Percentiles rank a stretch among this genome's conserved stretches.
phyloP scores from a whole-genome alignment of 306 rosid species.

The Sicyos edulis region DNA sequence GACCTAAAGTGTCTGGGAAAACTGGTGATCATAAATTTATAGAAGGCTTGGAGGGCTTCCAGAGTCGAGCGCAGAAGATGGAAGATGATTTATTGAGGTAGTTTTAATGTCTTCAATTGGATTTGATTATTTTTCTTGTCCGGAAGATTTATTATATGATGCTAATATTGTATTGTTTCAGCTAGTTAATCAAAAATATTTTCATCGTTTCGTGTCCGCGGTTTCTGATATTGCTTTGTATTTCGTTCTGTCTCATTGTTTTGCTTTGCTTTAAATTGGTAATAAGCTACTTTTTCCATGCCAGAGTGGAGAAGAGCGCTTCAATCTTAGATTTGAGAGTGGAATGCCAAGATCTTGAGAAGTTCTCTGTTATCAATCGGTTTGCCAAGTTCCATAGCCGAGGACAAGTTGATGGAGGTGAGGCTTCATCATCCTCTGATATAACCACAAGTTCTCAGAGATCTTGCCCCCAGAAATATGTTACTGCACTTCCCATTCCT shows the following conservation, averaged over 20 bases:
- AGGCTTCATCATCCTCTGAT: constrained; percentile 53
- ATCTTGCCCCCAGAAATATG: constrained; percentile 66
- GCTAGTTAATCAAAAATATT: neutral
- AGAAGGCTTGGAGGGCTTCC: constrained; percentile 57
- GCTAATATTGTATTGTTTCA: neutral
- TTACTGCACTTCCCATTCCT: constrained; percentile 75
- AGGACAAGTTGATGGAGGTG: constrained; percentile 69
- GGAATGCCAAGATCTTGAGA: constrained; percentile 85
- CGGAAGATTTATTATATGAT: neutral
- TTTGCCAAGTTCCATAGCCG: constrained; percentile 91
- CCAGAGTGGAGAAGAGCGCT: constrained; percentile 72
- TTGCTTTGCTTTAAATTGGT: neutral
- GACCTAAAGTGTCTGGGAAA: constrained; percentile 41
- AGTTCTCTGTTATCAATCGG: constrained; percentile 86
- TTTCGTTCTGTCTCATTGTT: constrained; percentile 7
- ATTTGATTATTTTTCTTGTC: neutral
- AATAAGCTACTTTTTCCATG: constrained; percentile 26
- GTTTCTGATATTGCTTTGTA: constrained; percentile 3
- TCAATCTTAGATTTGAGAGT: constrained; percentile 80
- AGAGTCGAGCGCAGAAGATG: constrained; percentile 55
- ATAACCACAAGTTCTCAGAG: constrained; percentile 44
- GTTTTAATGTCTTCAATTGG: constrained; percentile 12
- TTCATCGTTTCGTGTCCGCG: neutral
- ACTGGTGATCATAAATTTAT: constrained; percentile 33
- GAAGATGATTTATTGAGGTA: constrained; percentile 79